Conservation (phyloP, 192 early-diverging fungal genomes). For the Chytriomyces sp. region DNA sequence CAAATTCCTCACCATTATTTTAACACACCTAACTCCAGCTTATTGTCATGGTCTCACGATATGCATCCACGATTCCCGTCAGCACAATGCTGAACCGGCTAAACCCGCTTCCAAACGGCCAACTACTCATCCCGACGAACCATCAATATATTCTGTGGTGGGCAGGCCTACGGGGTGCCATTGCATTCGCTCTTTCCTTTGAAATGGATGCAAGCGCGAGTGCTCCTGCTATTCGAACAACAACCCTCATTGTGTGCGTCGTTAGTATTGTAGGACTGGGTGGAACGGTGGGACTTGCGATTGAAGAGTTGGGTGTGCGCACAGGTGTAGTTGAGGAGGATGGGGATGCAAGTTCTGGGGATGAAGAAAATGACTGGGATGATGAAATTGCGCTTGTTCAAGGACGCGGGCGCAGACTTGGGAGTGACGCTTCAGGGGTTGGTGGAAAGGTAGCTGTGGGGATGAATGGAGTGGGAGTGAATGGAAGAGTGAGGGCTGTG, state of each 20-base stretch:
- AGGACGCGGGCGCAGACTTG: constrained; percentile 16
- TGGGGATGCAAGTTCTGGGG: constrained; percentile 23
- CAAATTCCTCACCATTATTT: not conserved
- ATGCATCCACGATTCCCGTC: constrained; percentile 84
- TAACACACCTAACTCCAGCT: constrained; percentile 41
- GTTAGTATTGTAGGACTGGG: constrained; percentile 90
- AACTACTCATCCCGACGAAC: constrained; percentile 50
- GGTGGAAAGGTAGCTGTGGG: not conserved
- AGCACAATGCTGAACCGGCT: constrained; percentile 81
- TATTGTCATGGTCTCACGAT: constrained; percentile 86
- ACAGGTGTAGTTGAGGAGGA: constrained; percentile 61
- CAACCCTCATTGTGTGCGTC: constrained; percentile 91
- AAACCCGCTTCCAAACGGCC: constrained; percentile 46
- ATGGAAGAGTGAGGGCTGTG: constrained; percentile 3
- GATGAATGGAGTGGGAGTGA: constrained; percentile 42
- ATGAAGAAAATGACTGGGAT: constrained; percentile 26
- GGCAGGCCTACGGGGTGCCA: constrained; percentile 94
- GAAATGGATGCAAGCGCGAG: constrained; percentile 53
- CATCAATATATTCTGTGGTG: constrained; percentile 96
- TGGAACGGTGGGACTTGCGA: constrained; percentile 83
- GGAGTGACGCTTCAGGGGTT: not conserved
- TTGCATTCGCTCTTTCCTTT: constrained; percentile 92
- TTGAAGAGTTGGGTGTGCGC: constrained; percentile 77
- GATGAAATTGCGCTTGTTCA: constrained; percentile 20
- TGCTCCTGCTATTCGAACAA: constrained; percentile 75